A percentile compares a stretch with the other conserved stretches of the same genome.
phyloP scores from a whole-genome alignment of 1,139 yeast species.

The Blastobotrys proliferans region DNA sequence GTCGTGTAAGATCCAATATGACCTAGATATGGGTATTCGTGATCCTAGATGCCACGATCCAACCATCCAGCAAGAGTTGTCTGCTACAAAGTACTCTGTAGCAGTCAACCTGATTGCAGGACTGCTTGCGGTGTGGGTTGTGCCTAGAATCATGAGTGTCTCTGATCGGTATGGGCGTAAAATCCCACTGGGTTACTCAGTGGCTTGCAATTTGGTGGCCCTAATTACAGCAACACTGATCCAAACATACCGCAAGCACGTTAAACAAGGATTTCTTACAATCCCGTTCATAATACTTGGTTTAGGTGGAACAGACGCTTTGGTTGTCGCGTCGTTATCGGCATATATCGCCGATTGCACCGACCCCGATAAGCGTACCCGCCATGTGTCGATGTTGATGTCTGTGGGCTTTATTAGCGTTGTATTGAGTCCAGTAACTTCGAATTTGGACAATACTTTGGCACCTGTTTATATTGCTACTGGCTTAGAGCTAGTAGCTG shows the following conservation, averaged over 20 bases:
- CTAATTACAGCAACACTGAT: background rate
- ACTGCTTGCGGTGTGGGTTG: background rate
- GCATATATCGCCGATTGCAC: conserved; percentile 9
- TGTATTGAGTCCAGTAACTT: too few species aligned
- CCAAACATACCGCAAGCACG: background rate
- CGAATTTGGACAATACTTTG: too few species aligned
- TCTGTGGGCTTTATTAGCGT: too few species aligned
- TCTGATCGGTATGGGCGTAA: conserved; percentile 1
- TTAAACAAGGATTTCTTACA: background rate
- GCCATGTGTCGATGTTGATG: too few species aligned
- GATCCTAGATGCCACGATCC: background rate
- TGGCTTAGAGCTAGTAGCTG: too few species aligned
- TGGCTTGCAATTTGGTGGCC: background rate
- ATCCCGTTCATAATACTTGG: conserved; percentile 1
- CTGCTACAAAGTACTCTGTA: background rate
- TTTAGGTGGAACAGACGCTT: conserved; percentile 3
- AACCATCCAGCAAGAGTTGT: background rate
- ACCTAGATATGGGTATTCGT: background rate
- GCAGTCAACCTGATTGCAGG: background rate
- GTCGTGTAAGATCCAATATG: background rate
- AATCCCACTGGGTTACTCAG: background rate
- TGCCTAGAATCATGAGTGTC: background rate
- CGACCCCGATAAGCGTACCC: background rate
- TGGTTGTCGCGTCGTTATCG: conserved; percentile 1
- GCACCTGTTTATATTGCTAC: too few species aligned